Evolutionary conservation across 2,329 filamentous ascomycete species (phyloP), one percentile per base, ranked within the genome.

Genomic region (Pestalotiopsis sp.): DNA sequence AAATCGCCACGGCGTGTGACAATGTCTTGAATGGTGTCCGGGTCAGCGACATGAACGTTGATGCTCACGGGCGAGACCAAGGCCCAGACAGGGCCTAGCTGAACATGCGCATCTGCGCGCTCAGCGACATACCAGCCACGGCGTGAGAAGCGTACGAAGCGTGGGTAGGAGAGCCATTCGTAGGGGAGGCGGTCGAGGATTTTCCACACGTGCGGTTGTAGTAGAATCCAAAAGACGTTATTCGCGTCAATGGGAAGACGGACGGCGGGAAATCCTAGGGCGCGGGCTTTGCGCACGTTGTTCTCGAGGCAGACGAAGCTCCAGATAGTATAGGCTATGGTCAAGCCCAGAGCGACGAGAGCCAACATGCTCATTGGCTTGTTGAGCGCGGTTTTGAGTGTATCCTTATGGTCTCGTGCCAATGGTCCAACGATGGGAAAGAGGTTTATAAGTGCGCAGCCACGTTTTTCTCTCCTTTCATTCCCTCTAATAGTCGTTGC

Each of bases 61-160:
- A 76, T 69, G 0, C 60, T 65, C 3, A 72, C 61, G 1, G 75
- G 75, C 3, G 73, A 68, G 0, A 74, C 75, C 1, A 76, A 70
- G 0, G 74, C 75, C 74, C 73, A 77, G 4, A 74, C 73, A 3
- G 72, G 72, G 5, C 76, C 75, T 5, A 75, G 20, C 2, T 62
- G 68, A 4, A 68, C 67, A 25, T 72, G 68, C 0, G 67, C 56
- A 3, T 65, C 39, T 12, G 69, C 57, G 31, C 69, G 72, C 17
- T 73, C 70, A 2, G 59, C n/a, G 20, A 73, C 70, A n/a, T 72
- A 69, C 75, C 76, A 77, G 12, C 69, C 70, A 27, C 74, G 73
- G 13, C 69, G 73, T 0, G 73, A 74, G 65, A 71, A 75, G 56
- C 75, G 73, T 3, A 75, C 67, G 17, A 74, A 73, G 7, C 65